Conservation (phyloP, 169 alveolate species). For the Perkinsus marinus region DNA sequence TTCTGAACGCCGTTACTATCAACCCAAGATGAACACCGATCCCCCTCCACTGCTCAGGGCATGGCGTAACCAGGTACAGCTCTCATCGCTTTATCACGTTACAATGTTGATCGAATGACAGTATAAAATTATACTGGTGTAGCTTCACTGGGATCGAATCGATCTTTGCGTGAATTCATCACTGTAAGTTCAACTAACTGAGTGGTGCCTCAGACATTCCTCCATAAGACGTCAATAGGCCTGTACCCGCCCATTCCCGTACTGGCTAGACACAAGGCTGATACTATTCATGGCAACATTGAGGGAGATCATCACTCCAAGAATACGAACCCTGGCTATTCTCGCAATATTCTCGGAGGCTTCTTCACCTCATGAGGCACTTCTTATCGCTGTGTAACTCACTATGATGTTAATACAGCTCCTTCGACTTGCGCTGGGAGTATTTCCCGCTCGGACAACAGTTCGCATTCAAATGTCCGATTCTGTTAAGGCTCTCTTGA, state of each 20-base stretch:
- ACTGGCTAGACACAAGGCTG: not conserved
- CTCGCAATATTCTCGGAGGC: not conserved
- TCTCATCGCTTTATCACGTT: too few relatives aligned
- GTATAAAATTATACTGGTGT: too few relatives aligned
- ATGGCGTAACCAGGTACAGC: too few relatives aligned
- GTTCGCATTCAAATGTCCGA: too few relatives aligned
- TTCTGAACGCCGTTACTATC: not conserved
- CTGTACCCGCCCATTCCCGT: not conserved
- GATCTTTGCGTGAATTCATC: too few relatives aligned
- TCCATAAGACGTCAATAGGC: not conserved
- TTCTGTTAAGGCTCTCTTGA: not conserved
- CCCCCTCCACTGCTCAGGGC: not conserved
- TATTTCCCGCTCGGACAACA: too few relatives aligned
- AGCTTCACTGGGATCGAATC: too few relatives aligned
- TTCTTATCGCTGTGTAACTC: not conserved
- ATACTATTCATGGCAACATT: not conserved
- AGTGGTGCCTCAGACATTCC: not conserved
- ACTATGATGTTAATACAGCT: not conserved
- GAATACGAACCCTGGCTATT: not conserved
- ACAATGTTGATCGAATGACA: too few relatives aligned
- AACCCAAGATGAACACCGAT: not conserved
- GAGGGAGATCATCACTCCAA: not conserved
- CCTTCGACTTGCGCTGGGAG: too few relatives aligned
- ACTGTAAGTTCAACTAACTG: too few relatives aligned
- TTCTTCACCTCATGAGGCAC: not conserved